phyloP scores from a whole-genome alignment of 129 eudicot genomes.

The Arctium minus region DNA sequence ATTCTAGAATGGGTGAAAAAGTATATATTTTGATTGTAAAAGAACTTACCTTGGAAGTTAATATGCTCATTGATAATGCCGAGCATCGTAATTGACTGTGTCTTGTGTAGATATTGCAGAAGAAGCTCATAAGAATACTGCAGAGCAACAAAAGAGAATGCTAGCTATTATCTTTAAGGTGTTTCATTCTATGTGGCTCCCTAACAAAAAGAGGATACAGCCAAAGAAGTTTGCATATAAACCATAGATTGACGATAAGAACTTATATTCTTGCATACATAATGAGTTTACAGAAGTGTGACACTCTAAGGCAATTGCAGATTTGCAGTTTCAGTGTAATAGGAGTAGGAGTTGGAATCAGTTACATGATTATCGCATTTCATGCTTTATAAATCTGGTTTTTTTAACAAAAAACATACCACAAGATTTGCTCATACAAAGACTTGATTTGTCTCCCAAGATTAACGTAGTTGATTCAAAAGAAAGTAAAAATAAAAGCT shows the following conservation, averaged over 20 bases:
- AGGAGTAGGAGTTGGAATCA: background rate
- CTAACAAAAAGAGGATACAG: background rate
- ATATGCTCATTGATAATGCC: slow-evolving; percentile 93
- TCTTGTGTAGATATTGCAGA: slow-evolving; percentile 90
- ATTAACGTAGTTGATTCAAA: background rate
- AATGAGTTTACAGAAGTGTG: background rate
- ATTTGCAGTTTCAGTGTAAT: background rate
- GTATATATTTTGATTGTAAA: background rate
- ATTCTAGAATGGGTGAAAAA: background rate
- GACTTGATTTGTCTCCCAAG: background rate
- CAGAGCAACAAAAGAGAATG: background rate
- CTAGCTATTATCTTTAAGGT: background rate
- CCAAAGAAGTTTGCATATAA: background rate
- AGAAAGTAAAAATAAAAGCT: background rate
- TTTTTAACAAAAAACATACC: background rate
- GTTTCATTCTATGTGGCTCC: background rate
- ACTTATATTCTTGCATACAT: background rate
- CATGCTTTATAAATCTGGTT: background rate
- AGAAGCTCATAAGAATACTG: slow-evolving; percentile 95
- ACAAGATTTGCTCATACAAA: background rate
- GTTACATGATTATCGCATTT: background rate
- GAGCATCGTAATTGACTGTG: slow-evolving; percentile 85
- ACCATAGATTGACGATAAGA: background rate
- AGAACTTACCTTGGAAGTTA: slow-evolving; percentile 62
- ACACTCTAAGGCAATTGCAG: background rate